phyloP scores from a whole-genome alignment of 495 filamentous ascomycete genomes.

The Aspergillus sclerotiicarbonarius region DNA sequence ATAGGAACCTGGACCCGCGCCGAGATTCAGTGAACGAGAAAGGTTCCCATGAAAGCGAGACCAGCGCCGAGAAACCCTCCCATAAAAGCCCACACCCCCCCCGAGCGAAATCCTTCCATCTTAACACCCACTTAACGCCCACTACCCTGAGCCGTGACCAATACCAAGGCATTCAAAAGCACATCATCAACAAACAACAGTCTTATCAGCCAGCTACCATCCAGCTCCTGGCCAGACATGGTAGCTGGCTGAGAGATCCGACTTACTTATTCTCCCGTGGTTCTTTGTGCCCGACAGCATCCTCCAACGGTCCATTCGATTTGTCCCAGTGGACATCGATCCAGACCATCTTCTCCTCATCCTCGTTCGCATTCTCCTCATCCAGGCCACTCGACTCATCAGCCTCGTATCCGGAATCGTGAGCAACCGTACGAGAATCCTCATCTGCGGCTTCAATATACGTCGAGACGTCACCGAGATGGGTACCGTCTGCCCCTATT shows the following conservation, averaged over 20 bases:
- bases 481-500: too few relatives aligned
- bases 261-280: not conserved
- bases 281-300: not conserved
- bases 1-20: not conserved
- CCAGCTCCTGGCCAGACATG: not conserved
- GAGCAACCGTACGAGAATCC: not conserved
- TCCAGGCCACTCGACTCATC: not conserved
- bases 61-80: not conserved
- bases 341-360: not conserved
- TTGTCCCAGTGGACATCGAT: not conserved
- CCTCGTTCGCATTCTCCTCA: not conserved
- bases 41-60: not conserved
- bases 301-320: not conserved
- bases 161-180: not conserved
- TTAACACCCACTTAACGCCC: not conserved
- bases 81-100: not conserved
- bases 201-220: not conserved
- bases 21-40: not conserved
- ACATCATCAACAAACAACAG: not conserved
- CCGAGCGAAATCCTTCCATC: not conserved
- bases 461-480: too few relatives aligned
- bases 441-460: not conserved
- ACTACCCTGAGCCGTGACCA: not conserved
- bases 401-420: not conserved
- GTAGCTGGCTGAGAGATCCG: not conserved